Evolutionary conservation across 83 land plant species (phyloP), one percentile per base, ranked within the genome.

Genomic region (Diphasiastrum complanatum): DNA sequence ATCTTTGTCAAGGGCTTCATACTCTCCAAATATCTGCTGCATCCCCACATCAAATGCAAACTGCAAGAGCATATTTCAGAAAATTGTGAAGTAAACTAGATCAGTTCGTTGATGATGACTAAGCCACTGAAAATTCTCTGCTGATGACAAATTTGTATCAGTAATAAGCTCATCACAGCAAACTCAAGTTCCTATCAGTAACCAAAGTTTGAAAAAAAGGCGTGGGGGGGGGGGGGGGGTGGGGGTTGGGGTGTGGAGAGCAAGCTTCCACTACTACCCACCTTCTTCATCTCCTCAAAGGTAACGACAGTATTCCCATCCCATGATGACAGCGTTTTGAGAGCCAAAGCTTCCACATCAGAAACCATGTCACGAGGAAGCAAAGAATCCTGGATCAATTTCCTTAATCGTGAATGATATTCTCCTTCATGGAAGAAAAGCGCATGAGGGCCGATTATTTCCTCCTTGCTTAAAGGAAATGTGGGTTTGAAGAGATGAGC

Each of bases 371-470:
- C 37, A 5, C 74, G 77, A 59, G 96, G 96, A 59, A 61, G 61
- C 76, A 89, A 77, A 6, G 87, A 84, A n/a, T 75, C 61, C 43
- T 81, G 81, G 1, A 89, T 79, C 19, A 81, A 76, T 60, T 70
- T 74, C 18, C 85, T 61, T 23, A 89, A 65, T 47, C 64, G 65
- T 56, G 73, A 19, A 50, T 85, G 96, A 58, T 85, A 85, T 18
- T 79, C 78, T 0, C 91, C 96, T 24, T 89, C 85, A 48, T 89
- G 91, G 57, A 91, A 91, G 77, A 91, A 91, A 45, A 91, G 66
- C 48, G 91, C 85, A 38, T 81, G 75, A 33, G 60, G 62, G 11
- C 96, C 96, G 22, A 89, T 60, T 75, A 89, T 75, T 64, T 83
- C 60, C 80, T 79, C 79, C 61, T 89, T 89, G 79, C 96, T 89